Evolutionary conservation across 441 rosid species (phyloP).

Genomic region (Iberis amara): DNA sequence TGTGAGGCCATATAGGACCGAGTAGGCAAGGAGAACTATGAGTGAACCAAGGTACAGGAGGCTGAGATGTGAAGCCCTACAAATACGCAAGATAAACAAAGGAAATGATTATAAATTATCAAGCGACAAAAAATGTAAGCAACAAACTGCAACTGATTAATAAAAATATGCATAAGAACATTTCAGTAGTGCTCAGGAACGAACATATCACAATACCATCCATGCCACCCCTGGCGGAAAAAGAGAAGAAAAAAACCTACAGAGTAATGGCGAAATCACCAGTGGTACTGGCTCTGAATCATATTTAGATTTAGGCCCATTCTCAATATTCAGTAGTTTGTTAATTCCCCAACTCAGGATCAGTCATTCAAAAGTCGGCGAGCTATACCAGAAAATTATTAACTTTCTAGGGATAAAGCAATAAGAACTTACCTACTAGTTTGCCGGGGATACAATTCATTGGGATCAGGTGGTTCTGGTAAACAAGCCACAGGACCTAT

Average conservation of each 20-base stretch:
- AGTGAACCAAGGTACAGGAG: constrained; percentile 87
- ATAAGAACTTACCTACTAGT: constrained; percentile 67
- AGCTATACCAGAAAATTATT: constrained; percentile 13
- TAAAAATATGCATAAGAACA: constrained; percentile 2
- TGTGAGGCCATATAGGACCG: constrained; percentile 89
- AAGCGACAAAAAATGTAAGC: constrained; percentile 13
- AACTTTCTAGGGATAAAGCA: constrained; percentile 15
- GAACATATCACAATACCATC: not conserved
- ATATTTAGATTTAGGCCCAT: constrained; percentile 6
- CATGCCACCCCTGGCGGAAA: no score
- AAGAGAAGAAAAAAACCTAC: not conserved
- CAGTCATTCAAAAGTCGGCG: no score
- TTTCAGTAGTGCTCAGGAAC: not conserved
- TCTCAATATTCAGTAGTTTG: constrained; percentile 12
- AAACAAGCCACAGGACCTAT: constrained; percentile 88
- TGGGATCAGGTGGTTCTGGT: constrained; percentile 96
- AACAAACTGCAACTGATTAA: constrained; percentile 15
- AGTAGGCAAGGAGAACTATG: constrained; percentile 83
- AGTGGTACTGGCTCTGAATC: constrained; percentile 5
- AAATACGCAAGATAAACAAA: constrained; percentile 19
- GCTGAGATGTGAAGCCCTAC: constrained; percentile 97
- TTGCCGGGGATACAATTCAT: constrained; percentile 91
- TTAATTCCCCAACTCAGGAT: constrained; percentile 6
- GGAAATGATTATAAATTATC: constrained; percentile 2
- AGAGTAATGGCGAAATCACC: not conserved